Conservation (phyloP, 495 filamentous ascomycete species). For the Apiosordaria backusii region DNA sequence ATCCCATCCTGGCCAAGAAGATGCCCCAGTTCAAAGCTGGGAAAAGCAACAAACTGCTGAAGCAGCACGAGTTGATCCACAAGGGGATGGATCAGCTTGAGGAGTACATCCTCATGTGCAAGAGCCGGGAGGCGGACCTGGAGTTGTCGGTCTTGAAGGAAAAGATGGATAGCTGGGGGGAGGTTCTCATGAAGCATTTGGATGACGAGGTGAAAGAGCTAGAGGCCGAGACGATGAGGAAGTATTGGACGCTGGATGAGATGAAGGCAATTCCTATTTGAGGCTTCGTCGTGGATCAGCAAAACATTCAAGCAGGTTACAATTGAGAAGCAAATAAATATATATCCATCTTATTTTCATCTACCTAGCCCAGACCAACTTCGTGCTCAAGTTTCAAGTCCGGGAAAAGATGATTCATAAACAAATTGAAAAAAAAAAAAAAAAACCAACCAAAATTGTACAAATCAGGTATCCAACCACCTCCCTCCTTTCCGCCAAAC, state of each 20-base stretch:
- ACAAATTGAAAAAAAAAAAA: slow-evolving; percentile 21
- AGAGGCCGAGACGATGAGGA: slow-evolving; percentile 81
- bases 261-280: slow-evolving; percentile 70
- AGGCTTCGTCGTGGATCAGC: not conserved
- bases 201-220: slow-evolving; percentile 69
- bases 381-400: not conserved
- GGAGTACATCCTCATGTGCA: slow-evolving; percentile 63
- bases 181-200: slow-evolving; percentile 68
- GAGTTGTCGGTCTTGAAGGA: slow-evolving; percentile 62
- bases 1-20: slow-evolving; percentile 68
- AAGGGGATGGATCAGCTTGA: slow-evolving; percentile 69
- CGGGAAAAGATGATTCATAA: slow-evolving; percentile 9
- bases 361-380: not conserved
- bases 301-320: not conserved
- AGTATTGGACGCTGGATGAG: slow-evolving; percentile 75
- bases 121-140: slow-evolving; percentile 62
- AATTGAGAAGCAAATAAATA: not conserved
- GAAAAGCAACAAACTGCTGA: slow-evolving; percentile 44
- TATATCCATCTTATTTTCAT: not conserved
- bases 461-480: slow-evolving; percentile 24
- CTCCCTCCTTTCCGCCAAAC: not conserved
- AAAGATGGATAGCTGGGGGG: slow-evolving; percentile 62
- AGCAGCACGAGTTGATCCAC: slow-evolving; percentile 83
- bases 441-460: slow-evolving; percentile 31
- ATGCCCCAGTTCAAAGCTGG: slow-evolving; percentile 70